Base-by-base conservation (phyloP, 306 rosid species). In the Glycyrrhiza uralensis region DNA sequence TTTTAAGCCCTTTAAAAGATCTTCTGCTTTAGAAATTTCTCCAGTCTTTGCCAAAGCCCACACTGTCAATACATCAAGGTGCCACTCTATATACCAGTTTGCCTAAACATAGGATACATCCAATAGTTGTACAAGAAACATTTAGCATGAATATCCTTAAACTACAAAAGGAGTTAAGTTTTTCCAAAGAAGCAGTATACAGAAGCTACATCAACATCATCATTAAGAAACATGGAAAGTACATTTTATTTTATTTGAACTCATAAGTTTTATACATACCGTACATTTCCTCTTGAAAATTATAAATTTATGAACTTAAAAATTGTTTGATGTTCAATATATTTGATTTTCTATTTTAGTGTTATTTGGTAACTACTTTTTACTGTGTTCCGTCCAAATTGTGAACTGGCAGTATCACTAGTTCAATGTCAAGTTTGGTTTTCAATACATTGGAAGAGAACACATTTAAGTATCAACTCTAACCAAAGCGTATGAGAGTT, bases 31-130 rank as follows among this genome's bases (percentile, higher is more conserved):
- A 61, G 87, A 80, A 74, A 76, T 32, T 76, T 87, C 77, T 29
- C 85, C 83, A 19, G 89, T 57, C 72, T 77, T 55, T 19, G 96
- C 90, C 83, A 93, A 81, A 62, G 86, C 93, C 98, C 98, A 90
- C 30, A 81, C 78, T 17, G 59, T 65, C 83, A 93, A 66, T 29
- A 86, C 10, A 38, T 90, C 97, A 66, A 93, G 50, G 75, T 85
- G 93, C 96, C 92, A 89, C 81, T 93, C 97, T 35, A 84, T 0
- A 86, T 85, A 78, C 98, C 98, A 93, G 83, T 84, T 84, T 26
- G 76, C 86, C 98, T 93, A 81, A 71, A 61, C 24, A 36, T 42
- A 72, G 15, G 54, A 69, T 52, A 64, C 49, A 64, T 54, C 56
- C 66, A 68, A 11, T 57, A 5, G 57, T 63, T 49, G n/a, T 66